These are phyloP conservation scores for Eucalyptus cloeziana DNA, from an alignment of 345 rosid genomes.

Conservation along the genomic window DNA sequence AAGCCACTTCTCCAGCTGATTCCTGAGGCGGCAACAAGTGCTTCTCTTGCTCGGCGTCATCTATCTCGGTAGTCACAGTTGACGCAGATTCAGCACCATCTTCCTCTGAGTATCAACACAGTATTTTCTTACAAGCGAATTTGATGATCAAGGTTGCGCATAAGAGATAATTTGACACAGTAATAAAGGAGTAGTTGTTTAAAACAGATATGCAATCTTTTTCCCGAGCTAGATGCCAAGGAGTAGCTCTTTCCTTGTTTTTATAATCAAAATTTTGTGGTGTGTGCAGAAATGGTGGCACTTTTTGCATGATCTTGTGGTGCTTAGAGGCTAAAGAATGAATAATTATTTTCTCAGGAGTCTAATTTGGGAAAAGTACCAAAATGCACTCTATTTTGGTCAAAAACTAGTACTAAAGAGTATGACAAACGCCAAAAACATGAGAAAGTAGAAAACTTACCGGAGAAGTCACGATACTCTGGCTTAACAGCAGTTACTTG, in stretches of 20 bases:
- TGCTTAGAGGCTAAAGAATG: not conserved
- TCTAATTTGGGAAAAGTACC: not conserved
- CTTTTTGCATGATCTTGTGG: not conserved
- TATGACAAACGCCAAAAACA: not conserved
- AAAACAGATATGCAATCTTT: not conserved
- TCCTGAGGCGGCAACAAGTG: slow-evolving; percentile 25
- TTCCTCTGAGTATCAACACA: slow-evolving; percentile 10
- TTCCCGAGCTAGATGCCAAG: not conserved
- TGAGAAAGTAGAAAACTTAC: not conserved
- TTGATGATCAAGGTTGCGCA: not conserved
- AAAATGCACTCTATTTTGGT: not conserved
- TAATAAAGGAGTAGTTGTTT: not conserved
- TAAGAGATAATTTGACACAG: not conserved
- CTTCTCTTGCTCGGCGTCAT: slow-evolving; percentile 41
- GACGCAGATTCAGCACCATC: slow-evolving; percentile 37
- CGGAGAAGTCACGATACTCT: slow-evolving; percentile 38
- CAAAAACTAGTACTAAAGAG: not conserved
- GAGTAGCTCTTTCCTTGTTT: not conserved
- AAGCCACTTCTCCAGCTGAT: slow-evolving; percentile 26
- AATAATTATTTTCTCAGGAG: not conserved
- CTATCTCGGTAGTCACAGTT: slow-evolving; percentile 24
- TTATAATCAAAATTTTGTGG: not conserved
- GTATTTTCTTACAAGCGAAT: not conserved
- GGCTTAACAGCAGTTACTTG: slow-evolving; percentile 65
- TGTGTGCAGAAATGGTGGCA: not conserved